Conservation (phyloP, 1,284 basidiomycete genomes). For the Salmacisia buchloeana region DNA sequence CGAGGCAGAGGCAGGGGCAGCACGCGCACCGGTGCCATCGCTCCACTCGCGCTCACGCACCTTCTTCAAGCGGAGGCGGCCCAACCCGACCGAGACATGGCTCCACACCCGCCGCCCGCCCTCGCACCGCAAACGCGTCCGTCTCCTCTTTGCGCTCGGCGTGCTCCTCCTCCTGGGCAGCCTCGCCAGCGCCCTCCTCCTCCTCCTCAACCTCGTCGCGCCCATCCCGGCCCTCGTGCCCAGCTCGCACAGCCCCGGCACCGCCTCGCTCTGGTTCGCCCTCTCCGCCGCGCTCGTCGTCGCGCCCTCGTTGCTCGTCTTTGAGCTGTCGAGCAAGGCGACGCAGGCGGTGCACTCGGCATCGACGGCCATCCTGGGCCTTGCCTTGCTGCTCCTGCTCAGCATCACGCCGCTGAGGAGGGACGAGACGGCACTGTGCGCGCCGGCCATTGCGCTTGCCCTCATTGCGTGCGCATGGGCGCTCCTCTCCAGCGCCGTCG, state of each 20-base stretch:
- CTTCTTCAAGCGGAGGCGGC: conserved; percentile 4
- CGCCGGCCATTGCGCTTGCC: conserved; percentile 20
- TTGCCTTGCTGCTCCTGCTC: conserved; percentile 16
- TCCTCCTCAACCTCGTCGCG: conserved; percentile 25
- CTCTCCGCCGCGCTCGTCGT: conserved; percentile 26
- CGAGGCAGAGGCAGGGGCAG: too few relatives aligned
- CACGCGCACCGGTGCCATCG: neutral
- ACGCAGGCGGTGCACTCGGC: conserved; percentile 27
- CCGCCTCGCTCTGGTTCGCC: conserved; percentile 30
- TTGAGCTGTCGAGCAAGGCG: conserved; percentile 29
- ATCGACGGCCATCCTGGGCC: conserved; percentile 18
- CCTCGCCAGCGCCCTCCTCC: conserved; percentile 22
- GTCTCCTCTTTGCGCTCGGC: conserved; percentile 23
- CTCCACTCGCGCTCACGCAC: neutral
- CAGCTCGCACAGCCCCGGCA: conserved; percentile 23
- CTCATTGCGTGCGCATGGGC: conserved; percentile 14
- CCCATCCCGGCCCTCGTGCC: conserved; percentile 30
- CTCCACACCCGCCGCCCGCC: neutral
- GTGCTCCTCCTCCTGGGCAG: conserved; percentile 23
- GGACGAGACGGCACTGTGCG: conserved; percentile 16
- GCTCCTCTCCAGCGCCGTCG: neutral
- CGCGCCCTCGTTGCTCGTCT: conserved; percentile 27
- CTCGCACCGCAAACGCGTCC: conserved; percentile 9
- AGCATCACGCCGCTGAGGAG: neutral
- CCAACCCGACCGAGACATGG: neutral